Base-by-base conservation (phyloP, 805 yeast genomes). In the Yarrowia osloensis region DNA sequence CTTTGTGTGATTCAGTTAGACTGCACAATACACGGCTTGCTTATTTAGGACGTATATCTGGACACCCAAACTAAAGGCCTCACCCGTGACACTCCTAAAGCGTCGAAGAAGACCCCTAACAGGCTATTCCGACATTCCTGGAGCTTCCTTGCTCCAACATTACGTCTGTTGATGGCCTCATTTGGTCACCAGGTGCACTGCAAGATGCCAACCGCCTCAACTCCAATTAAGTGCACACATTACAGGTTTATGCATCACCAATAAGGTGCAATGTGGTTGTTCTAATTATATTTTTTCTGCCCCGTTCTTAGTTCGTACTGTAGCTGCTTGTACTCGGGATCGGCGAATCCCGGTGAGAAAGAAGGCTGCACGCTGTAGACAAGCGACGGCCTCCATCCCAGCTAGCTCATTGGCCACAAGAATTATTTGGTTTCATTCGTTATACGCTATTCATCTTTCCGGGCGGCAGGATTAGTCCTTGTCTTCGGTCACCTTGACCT, bases 401-500 rank as follows among this genome's bases (percentile, higher is more conserved):
- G 15, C n/a, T n/a, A n/a, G n/a, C n/a, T 29, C 35, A 47, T 47
- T 47, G 54, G 54, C 37, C 37, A 19, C 31, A 47, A 29, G 17
- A 5, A 17, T 35, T 21, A 31, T 50, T n/a, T 22, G 42, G 44
- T 24, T 26, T 52, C 57, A 49, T 31, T 22, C 44, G 44, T 54
- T 54, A 37, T 54, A 54, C 44, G 44, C 61, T 54, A 54, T 35
- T 54, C 42, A 17, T 22, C 22, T 33, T 33, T 15, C 33, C 22
- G 24, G 35, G 42, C 7, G 29, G n/a, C n/a, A n/a, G 22, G 47
- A 26, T 24, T 44, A 59, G 59, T 59, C 55, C 50, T 59, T 59
- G 59, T 59, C 29, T 21, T 59, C 65, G 17, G 28, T 39, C 65
- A 37, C 49, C 65, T 47, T 67, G 19, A 26, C 46, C 19, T 52